phyloP scores from a whole-genome alignment of 2,329 filamentous ascomycete genomes.

The Kalmusia sp. region DNA sequence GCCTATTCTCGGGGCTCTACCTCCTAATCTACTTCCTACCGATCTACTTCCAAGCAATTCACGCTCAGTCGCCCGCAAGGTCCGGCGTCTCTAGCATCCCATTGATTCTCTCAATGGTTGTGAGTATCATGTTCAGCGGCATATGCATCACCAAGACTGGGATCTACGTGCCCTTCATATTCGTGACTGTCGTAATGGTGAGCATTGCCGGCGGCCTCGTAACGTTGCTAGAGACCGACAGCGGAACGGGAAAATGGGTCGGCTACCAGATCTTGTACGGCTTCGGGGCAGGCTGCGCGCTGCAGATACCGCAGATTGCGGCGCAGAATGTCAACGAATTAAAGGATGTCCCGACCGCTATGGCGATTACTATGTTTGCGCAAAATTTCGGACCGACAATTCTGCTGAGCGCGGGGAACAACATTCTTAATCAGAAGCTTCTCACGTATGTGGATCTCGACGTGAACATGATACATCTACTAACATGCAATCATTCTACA shows the following conservation, averaged over 20 bases:
- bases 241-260: constrained; percentile 48
- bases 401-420: constrained; percentile 49
- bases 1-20: constrained; percentile 21
- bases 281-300: constrained; percentile 40
- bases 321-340: constrained; percentile 15
- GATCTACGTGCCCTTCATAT: constrained; percentile 50
- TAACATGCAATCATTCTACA: no score
- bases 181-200: constrained; percentile 22
- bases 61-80: constrained; percentile 34
- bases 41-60: constrained; percentile 44
- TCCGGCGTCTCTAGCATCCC: constrained; percentile 46
- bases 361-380: constrained; percentile 46
- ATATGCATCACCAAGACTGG: constrained; percentile 40
- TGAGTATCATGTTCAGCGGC: constrained; percentile 35
- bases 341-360: constrained; percentile 46
- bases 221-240: constrained; percentile 45
- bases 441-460: no score
- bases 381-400: constrained; percentile 49
- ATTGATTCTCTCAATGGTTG: constrained; percentile 39
- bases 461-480: no score
- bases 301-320: constrained; percentile 10
- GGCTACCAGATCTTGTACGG: constrained; percentile 56
- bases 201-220: no score
- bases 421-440: constrained; percentile 48
- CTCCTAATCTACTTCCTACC: constrained; percentile 12